phyloP scores from a whole-genome alignment of 441 rosid species.

The Aleurites moluccanus region DNA sequence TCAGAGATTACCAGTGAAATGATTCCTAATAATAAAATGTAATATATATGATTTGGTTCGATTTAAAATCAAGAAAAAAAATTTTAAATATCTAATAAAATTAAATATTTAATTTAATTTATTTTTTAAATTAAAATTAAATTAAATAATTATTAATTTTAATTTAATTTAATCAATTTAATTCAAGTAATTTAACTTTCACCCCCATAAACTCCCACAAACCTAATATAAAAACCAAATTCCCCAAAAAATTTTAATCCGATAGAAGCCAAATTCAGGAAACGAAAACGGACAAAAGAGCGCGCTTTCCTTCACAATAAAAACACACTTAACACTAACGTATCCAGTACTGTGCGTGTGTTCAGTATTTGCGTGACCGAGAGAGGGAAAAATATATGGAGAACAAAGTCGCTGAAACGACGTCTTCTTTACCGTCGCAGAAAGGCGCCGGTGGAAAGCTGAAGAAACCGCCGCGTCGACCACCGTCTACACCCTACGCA shows the following conservation, averaged over 20 bases:
- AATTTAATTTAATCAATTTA: too few species aligned
- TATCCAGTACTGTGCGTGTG: neutral
- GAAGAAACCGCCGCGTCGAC: slow-evolving; percentile 47
- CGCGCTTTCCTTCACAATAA: slow-evolving; percentile 9
- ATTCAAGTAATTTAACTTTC: too few species aligned
- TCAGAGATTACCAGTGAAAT: too few species aligned
- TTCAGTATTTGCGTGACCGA: neutral
- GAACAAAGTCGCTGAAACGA: slow-evolving; percentile 29
- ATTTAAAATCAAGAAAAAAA: too few species aligned
- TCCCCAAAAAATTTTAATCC: neutral
- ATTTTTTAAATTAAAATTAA: too few species aligned
- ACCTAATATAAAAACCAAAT: neutral
- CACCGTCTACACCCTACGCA: slow-evolving; percentile 55
- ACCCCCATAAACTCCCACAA: too few species aligned
- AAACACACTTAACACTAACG: neutral
- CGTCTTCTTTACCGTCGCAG: slow-evolving; percentile 28
- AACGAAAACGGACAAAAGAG: slow-evolving; percentile 4
- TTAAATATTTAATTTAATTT: too few species aligned
- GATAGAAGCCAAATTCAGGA: neutral
- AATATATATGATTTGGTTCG: too few species aligned
- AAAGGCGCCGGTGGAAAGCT: slow-evolving; percentile 73
- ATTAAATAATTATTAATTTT: too few species aligned
- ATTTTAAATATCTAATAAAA: too few species aligned
- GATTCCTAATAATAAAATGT: too few species aligned
- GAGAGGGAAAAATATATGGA: neutral